Evolutionary conservation across 495 filamentous ascomycete genomes (phyloP), one percentile per base, ranked within the genome.

Genomic region (Hypoxylon crocopeplum): DNA sequence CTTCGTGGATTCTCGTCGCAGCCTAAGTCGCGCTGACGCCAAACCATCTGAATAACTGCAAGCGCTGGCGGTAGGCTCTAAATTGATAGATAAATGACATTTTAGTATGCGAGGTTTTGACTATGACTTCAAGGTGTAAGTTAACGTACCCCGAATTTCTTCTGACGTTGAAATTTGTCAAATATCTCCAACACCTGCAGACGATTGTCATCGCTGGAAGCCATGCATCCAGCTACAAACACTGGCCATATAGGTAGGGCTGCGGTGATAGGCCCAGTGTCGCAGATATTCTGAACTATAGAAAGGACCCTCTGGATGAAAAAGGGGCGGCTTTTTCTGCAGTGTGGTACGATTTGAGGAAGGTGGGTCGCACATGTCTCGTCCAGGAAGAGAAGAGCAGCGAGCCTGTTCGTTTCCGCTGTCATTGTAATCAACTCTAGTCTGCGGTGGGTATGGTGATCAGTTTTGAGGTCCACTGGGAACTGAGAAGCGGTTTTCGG

Each of bases 181-280:
- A 47, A 47, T 47, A 47, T 47, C 44, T 47, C 27, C 29, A 47
- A 32, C 17, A 47, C 44, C 32, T 32, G 44, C 29, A 47, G 17
- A 13, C 44, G 44, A 16, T 32, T n/a, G 17, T 47, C 44, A 17
- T 47, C 44, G 1, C 24, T 21, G n/a, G 44, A 47, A n/a, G 44
- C 44, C 44, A 47, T 47, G 7, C 44, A 47, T 19, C 44, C 44
- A 13, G 44, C 29, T 1, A 47, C 11, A 6, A 47, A 47, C 13
- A 47, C 29, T 12, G 44, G 44, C 44, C 44, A 47, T 7, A 47
- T 47, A 5, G 25, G 25, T 5, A 29, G 25, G 5, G 25, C 25
- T 10, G 25, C 25, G 25, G 25, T 29, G 25, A 29, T 29, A 10
- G 25, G 25, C 25, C 25, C 25, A 10, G 25, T 29, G 25, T 29